Conservation (phyloP, 768 basidiomycete genomes). For the Pulveroboletus frians region DNA sequence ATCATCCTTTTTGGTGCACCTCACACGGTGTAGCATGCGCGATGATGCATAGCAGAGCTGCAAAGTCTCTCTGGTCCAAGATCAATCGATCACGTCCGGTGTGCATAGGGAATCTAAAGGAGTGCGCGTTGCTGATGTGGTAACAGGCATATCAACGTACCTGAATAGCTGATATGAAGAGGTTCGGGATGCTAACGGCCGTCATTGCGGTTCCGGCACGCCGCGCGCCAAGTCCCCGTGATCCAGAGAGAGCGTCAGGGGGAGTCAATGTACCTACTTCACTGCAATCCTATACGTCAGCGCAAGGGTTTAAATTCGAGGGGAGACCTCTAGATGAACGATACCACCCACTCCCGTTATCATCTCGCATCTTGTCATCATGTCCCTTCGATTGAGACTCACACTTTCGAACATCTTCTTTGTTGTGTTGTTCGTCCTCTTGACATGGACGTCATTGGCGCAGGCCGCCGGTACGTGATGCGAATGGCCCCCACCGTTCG, state of each 20-base stretch:
- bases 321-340: neutral
- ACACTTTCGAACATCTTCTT: neutral
- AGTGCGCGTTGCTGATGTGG: neutral
- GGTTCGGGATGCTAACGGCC: neutral
- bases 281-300: conserved; percentile 3
- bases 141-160: neutral
- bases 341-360: neutral
- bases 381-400: neutral
- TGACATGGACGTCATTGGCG: conserved; percentile 2
- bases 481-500: neutral
- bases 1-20: neutral
- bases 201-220: conserved; percentile 1
- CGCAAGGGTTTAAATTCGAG: conserved; percentile 3
- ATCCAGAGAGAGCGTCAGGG: neutral
- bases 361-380: neutral
- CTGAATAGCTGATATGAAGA: neutral
- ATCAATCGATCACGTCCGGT: too few species aligned
- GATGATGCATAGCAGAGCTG: neutral
- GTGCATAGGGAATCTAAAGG: neutral
- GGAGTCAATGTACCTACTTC: neutral
- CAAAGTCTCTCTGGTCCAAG: neutral
- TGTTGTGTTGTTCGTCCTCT: neutral
- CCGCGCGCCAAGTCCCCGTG: neutral
- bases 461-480: conserved; percentile 7
- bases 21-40: too few species aligned